phyloP scores from a whole-genome alignment of 2,329 filamentous ascomycete species.

The Hypocrella siamensis region DNA sequence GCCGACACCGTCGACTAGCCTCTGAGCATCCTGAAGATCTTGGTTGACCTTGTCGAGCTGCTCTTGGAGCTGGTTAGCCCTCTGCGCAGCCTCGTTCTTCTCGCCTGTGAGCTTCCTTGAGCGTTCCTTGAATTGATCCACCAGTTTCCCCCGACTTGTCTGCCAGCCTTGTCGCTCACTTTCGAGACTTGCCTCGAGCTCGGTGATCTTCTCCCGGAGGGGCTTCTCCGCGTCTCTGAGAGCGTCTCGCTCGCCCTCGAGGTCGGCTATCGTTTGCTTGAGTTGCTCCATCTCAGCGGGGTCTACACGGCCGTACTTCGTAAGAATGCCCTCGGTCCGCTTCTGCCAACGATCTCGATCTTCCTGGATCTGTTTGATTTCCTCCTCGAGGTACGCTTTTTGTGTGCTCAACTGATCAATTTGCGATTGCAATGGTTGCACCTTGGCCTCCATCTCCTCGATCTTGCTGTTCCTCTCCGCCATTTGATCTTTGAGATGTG shows the following conservation, averaged over 20 bases:
- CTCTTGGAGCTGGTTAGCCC: conserved; percentile 35
- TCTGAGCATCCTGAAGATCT: conserved; percentile 38
- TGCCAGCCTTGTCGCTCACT: conserved; percentile 39
- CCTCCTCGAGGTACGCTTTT: conserved; percentile 66
- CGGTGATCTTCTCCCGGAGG: conserved; percentile 36
- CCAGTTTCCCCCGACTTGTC: conserved; percentile 33
- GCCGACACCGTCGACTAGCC: conserved; percentile 15
- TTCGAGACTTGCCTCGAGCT: conserved; percentile 35
- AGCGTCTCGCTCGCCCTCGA: conserved; percentile 49
- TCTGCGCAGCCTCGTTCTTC: conserved; percentile 33
- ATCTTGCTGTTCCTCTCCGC: conserved; percentile 60
- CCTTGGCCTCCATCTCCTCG: conserved; percentile 55
- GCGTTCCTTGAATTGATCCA: conserved; percentile 48
- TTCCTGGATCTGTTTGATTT: conserved; percentile 76
- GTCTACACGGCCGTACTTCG: conserved; percentile 90
- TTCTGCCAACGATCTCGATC: conserved; percentile 94
- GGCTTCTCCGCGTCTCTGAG: conserved; percentile 33
- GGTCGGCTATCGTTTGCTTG: conserved; percentile 55
- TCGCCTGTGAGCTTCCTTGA: conserved; percentile 37
- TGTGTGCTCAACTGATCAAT: conserved; percentile 74
- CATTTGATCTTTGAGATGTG: conserved; percentile 62
- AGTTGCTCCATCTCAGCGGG: conserved; percentile 83
- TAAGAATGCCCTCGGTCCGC: conserved; percentile 85
- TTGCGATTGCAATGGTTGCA: conserved; percentile 69
- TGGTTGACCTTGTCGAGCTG: conserved; percentile 29